Conservation (phyloP, 805 yeast genomes). For the Nakazawaea molendinolei region DNA sequence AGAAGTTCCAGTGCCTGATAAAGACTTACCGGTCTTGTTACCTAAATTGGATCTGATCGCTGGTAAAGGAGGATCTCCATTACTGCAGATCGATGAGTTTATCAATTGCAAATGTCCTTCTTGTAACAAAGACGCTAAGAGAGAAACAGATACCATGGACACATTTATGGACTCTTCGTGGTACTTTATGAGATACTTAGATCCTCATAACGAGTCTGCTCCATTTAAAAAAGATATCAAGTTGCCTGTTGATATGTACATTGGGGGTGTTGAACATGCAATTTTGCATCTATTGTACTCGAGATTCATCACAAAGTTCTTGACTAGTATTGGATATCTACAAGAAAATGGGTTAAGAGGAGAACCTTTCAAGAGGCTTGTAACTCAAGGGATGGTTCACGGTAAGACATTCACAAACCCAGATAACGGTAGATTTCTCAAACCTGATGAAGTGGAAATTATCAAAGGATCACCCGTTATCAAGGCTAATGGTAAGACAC, state of each 20-base stretch:
- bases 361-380: constrained; percentile 76
- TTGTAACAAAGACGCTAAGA: constrained; percentile 63
- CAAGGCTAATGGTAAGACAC: constrained; percentile 40
- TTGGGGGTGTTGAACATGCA: constrained; percentile 97
- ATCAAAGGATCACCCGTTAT: constrained; percentile 35
- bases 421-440: constrained; percentile 62
- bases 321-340: constrained; percentile 65
- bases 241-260: constrained; percentile 84
- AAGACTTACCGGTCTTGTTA: constrained; percentile 73
- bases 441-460: constrained; percentile 64
- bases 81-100: constrained; percentile 61
- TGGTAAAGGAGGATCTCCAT: constrained; percentile 59
- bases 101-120: constrained; percentile 73
- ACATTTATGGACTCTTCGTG: constrained; percentile 97
- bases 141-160: constrained; percentile 98
- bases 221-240: constrained; percentile 44
- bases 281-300: constrained; percentile 85
- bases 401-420: constrained; percentile 81
- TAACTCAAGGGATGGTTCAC: constrained; percentile 98
- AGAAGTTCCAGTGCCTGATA: constrained; percentile 84
- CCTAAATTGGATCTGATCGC: constrained; percentile 48
- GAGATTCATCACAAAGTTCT: constrained; percentile 77
- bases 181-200: constrained; percentile 85
- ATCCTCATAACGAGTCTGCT: constrained; percentile 49
- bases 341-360: constrained; percentile 47